Base-by-base conservation (phyloP, 108 stramenopile species). In the Nitzschia sp. region DNA sequence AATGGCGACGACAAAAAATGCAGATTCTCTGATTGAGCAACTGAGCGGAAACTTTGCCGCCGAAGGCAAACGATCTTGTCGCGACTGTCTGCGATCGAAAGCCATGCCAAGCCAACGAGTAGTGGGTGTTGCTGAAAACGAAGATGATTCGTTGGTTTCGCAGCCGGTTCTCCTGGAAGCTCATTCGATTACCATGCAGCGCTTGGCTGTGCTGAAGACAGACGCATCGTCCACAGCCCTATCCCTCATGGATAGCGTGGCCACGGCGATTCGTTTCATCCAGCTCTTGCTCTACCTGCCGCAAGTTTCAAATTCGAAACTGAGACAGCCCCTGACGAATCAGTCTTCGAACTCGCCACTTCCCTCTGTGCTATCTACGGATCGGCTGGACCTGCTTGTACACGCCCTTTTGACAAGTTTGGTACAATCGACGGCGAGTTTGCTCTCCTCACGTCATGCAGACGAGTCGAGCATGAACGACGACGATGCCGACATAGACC, bases 31-130 rank as follows among this genome's bases (percentile, higher is more conserved):
- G 17, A 1, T 61, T n/a, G 2, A 61, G 26, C 8, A 4, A 19
- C 38, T 61, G 22, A 25, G 21, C 23, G 6, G 36, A 1, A 25
- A 61, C 45, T 61, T 61, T 23, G 36, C 31, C 31, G 3, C 50
- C 5, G 53, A 54, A 22, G 66, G 53, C 53, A 53, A 66, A 21
- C 52, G 21, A 25, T 32, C 33, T 0, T 66, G 66, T 54, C 52
- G 53, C n/a, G 53, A 66, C 16, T 66, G 66, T 25, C 35, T 66
- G 21, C 66, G 66, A 26, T 50, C 47, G 53, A 66, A 66, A 23
- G 66, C 53, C 33, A 41, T 41, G 46, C 66, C 66, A 1, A 31
- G 47, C 26, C 33, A 15, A 35, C 8, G 3, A 1, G 66, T 66
- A 0, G 19, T 23, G 31, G 16, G 19, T 27, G 11, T 54, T 54